Base-by-base conservation (phyloP, 2,329 filamentous ascomycete genomes). In the Chaetomium strumarium region DNA sequence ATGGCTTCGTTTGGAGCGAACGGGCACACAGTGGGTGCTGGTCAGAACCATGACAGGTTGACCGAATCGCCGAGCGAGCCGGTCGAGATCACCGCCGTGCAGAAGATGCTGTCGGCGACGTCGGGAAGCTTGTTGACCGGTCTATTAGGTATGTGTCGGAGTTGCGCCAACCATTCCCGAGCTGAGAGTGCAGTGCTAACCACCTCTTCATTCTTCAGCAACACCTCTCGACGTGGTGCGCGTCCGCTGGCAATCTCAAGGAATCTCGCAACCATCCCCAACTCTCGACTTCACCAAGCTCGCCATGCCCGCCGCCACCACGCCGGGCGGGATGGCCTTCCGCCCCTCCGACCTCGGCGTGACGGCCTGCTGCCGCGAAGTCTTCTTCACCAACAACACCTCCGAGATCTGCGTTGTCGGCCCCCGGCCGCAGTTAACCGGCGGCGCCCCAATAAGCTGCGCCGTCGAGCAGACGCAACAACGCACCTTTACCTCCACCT, bases 211-310 rank as follows among this genome's bases (percentile, higher is more conserved):
- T 24, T 37, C 5, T 34, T 8, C 17, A 62, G 92, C 95, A 31
- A 99, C 93, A 5, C 93, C 93, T 43, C 84, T 99, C 48, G 93
- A 99, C 66, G 93, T 99, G 57, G 93, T 99, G 56, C 89, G 93
- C 57, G 90, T 99, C 43, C 90, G 93, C 57, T 77, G 96, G 49
- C 93, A 99, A 70, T 92, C 93, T 1, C 92, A 97, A 65, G 72
- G 75, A 76, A 66, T 69, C 40, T 60, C 60, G 13, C 60, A 60
- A 6, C 63, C 57, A 16, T n/a, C n/a, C n/a, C 60, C 38, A 33
- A 65, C 71, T 49, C 69, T 61, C 69, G 73, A 79, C 63, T 75
- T 81, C 60, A 72, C 79, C 66, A 74, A 76, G 69, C 68, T 85
- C 67, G 68, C 79, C 62, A 60, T 83, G 65, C 70, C 79, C 62